Conservation (phyloP, 352 stramenopile species). For the Pythium folliculosum region DNA sequence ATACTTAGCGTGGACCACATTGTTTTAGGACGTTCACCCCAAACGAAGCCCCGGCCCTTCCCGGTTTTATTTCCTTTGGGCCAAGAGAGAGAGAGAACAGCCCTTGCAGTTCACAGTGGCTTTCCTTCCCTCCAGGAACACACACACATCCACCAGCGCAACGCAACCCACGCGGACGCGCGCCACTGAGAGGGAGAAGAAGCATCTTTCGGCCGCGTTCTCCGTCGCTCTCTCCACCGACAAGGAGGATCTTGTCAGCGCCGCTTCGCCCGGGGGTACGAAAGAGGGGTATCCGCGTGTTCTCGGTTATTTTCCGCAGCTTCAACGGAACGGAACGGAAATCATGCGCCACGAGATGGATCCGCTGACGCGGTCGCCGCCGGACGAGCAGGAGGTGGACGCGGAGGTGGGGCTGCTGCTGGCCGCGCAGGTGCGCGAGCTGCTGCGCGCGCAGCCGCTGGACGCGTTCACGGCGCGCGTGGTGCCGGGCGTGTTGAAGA, state of each 20-base stretch:
- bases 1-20: slow-evolving; percentile 9
- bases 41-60: background rate
- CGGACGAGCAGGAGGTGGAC: slow-evolving; percentile 28
- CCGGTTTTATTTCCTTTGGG: background rate
- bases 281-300: too few species aligned
- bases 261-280: too few species aligned
- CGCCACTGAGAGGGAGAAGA: background rate
- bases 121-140: background rate
- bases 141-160: background rate
- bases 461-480: slow-evolving; percentile 16
- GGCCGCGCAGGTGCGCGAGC: slow-evolving; percentile 27
- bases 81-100: slow-evolving; percentile 3
- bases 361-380: slow-evolving; percentile 22
- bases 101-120: background rate
- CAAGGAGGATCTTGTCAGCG: background rate
- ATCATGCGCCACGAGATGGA: slow-evolving; percentile 31
- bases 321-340: background rate
- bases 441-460: slow-evolving; percentile 25
- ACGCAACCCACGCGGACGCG: background rate
- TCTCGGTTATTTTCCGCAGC: too few species aligned
- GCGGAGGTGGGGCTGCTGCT: slow-evolving; percentile 27
- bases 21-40: background rate
- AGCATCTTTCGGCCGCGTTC: background rate
- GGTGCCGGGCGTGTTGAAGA: slow-evolving; percentile 21
- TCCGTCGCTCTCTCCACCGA: background rate